Evolutionary conservation across 305 asterid genomes (phyloP), one percentile per base, ranked within the genome.

Genomic region (Salvia sclarea): DNA sequence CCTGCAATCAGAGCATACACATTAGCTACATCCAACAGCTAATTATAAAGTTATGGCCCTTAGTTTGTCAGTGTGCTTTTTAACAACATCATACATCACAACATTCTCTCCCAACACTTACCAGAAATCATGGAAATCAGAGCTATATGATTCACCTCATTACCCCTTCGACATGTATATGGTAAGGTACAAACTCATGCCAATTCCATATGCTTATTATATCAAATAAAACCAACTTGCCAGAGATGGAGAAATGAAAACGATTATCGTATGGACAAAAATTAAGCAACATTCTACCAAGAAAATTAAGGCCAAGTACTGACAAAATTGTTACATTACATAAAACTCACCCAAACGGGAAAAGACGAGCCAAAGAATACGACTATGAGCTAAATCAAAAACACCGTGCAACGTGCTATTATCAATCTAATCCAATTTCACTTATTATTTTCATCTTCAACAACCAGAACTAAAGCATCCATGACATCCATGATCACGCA

Each of bases 1-100:
- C 69, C 79, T 69, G 76, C 69, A 58, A 40, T 48, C 28, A 64
- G 18, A 66, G 35, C 68, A 61, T 14, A 54, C 41, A 52, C 20
- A 66, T 44, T 24, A 37, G 12, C 31, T 8, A 63, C 58, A 58
- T 33, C 71, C 31, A 41, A 47, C 33, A 43, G 9, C 14, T 18
- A 33, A 13, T 31, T 6, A 63, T 10, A 43, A 56, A 25, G 37
- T 28, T 28, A 17, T 3, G 43, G 43, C 59, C 28, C 65, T 4
- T 22, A 45, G 69, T 30, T 70, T 33, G 44, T 57, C 16, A 2
- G 61, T 16, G 40, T 49, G 20, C 31, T 57, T 31, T 38, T 21
- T 10, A 31, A 71, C 8, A 28, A n/a, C 17, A 33, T 30, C 22
- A 18, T 45, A n/a, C 58, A 45, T 14, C 69, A 62, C 24, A 44